Conservation (phyloP, 495 filamentous ascomycete species). For the Sordaria brevicollis region DNA sequence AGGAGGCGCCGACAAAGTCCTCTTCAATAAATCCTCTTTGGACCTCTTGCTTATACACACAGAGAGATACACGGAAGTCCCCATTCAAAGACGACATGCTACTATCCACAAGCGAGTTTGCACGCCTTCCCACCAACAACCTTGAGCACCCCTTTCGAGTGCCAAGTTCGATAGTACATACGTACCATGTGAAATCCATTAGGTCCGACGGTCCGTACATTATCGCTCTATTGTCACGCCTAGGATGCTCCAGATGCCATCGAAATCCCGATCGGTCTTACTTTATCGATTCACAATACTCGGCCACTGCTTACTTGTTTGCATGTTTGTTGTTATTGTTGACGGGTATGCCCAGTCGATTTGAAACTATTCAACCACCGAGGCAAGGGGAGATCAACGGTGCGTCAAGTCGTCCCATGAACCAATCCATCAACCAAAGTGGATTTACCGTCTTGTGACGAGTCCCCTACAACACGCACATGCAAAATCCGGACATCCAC, state of each 20-base stretch:
- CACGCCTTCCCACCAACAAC: neutral
- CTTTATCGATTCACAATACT: neutral
- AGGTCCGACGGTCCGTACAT: neutral
- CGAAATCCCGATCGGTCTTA: neutral
- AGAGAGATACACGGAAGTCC: neutral
- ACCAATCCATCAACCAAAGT: neutral
- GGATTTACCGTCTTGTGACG: neutral
- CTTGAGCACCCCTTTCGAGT: neutral
- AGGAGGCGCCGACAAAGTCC: neutral
- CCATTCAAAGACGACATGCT: neutral
- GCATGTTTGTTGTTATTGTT: neutral
- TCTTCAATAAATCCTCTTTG: neutral
- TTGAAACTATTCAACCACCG: neutral
- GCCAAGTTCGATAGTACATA: neutral
- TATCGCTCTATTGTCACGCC: neutral
- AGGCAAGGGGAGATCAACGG: neutral
- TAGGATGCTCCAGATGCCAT: neutral
- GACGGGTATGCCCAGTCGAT: neutral
- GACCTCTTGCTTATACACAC: neutral
- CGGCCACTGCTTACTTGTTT: neutral
- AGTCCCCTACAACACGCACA: neutral
- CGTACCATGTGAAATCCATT: neutral
- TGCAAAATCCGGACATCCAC: neutral
- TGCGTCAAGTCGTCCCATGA: neutral
- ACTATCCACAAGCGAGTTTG: neutral